Conservation (phyloP, 2,329 filamentous ascomycete species). For the Phialophora tarda region DNA sequence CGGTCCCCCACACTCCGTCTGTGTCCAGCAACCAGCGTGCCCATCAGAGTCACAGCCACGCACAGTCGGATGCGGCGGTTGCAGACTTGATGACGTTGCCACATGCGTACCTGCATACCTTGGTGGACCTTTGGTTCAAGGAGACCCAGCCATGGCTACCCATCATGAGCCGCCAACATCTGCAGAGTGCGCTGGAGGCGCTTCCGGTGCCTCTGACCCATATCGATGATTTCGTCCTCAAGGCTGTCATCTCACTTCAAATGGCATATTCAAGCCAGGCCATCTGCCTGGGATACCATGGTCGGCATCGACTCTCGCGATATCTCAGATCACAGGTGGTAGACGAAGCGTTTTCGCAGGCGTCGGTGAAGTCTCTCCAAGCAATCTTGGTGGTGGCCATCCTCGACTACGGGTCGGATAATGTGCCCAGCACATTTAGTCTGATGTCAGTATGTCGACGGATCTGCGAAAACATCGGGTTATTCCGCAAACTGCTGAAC, state of each 20-base stretch:
- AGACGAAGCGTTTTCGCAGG: conserved; percentile 37
- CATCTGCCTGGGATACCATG: conserved; percentile 38
- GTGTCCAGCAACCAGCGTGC: conserved; percentile 4
- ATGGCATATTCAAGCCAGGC: conserved; percentile 39
- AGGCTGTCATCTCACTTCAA: conserved; percentile 38
- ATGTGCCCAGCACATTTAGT: conserved; percentile 38
- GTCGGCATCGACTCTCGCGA: conserved; percentile 34
- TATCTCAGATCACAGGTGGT: conserved; percentile 36
- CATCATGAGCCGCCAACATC: conserved; percentile 40
- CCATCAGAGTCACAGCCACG: conserved; percentile 1
- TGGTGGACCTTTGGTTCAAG: conserved; percentile 46
- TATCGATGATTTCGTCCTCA: conserved; percentile 37
- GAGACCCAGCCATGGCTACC: conserved; percentile 48
- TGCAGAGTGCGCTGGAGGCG: conserved; percentile 30
- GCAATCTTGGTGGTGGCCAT: conserved; percentile 38
- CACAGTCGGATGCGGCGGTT: conserved; percentile 35
- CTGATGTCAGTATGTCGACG: conserved; percentile 37
- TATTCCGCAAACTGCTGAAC: conserved; percentile 37
- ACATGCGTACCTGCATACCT: conserved; percentile 33
- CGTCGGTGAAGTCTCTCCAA: conserved; percentile 36
- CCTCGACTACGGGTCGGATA: conserved; percentile 39
- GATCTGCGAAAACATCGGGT: conserved; percentile 39
- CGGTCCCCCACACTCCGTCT: conserved; percentile 17
- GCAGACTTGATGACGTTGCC: conserved; percentile 35
- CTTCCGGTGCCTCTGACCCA: conserved; percentile 33